Evolutionary conservation across 179 eudicot species (phyloP), one percentile per base, ranked within the genome.

Genomic region (Sideroxylon spinosum): DNA sequence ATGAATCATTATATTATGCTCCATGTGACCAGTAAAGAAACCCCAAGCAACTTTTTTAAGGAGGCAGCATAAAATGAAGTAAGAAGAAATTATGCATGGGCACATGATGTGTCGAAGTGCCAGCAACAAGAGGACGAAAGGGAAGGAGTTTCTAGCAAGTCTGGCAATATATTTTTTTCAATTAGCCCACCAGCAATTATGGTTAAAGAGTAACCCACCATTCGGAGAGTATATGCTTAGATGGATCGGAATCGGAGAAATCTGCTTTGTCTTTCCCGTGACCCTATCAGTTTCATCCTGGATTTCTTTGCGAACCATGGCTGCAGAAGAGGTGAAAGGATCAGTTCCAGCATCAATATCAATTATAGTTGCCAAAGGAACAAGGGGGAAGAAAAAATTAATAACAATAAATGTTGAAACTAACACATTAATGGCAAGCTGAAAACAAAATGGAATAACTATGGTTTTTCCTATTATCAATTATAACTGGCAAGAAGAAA

Each of bases 241-340:
- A 73, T 93, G 93, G 78, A 93, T 93, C 26, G 97, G 97, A 83
- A 93, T 84, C 59, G 97, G 94, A 66, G 97, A 93, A 76, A 93
- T 93, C 83, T 89, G 92, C 50, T 85, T 91, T 3, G 94, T 53
- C 83, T 86, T 89, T 79, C 97, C 97, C 0, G 96, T 93, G 52
- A 89, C 82, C 84, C 97, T 88, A 80, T 93, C 97, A 55, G 97
- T 93, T 86, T 93, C 97, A 73, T 93, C 96, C 75, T 80, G 82
- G 81, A 93, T 93, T 82, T 93, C 97, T 80, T 87, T 84, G 68
- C 97, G 91, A 61, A 91, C 93, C 80, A 84, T 76, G 80, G 89
- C 97, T 93, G 82, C 78, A 78, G 60, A 48, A 69, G 23, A 79
- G 22, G 68, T 13, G 19, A 8, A 56, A 52, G 65, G 9, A 61